Evolutionary conservation across 257 asterid genomes (phyloP).

Genomic region (Perilla frutescens): DNA sequence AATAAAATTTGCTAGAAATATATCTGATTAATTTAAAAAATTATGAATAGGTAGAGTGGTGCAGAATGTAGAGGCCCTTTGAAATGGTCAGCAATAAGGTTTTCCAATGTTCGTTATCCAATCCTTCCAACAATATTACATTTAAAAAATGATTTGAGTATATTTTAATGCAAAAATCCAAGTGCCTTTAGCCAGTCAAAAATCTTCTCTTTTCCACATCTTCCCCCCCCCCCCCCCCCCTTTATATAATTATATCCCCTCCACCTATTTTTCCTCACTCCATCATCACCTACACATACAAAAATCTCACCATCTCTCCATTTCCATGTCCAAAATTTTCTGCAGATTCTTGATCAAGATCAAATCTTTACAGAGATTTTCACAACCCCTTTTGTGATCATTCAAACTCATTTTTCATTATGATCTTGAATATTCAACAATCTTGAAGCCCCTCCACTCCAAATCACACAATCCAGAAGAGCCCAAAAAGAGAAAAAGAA

Average conservation of each 20-base stretch:
- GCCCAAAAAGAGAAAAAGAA: no score
- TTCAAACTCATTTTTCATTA: constrained; percentile 18
- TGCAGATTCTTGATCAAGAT: constrained; percentile 29
- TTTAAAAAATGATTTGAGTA: neutral
- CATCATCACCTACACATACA: constrained; percentile 21
- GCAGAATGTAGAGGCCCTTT: neutral
- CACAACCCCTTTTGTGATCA: neutral
- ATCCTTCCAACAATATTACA: constrained; percentile 4
- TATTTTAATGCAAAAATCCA: neutral
- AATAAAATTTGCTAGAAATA: neutral
- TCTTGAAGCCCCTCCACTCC: constrained; percentile 28
- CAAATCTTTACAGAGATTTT: neutral
- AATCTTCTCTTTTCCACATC: constrained; percentile 37
- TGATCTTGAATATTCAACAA: constrained; percentile 28
- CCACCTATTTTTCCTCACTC: constrained; percentile 29
- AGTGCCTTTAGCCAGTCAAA: constrained; percentile 32
- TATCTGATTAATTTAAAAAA: no score
- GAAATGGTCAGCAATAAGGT: constrained; percentile 52
- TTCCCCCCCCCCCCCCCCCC: neutral
- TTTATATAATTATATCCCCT: constrained; percentile 13
- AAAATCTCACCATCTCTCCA: constrained; percentile 14
- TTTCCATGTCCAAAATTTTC: constrained; percentile 10
- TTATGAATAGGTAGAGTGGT: no score
- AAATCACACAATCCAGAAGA: neutral
- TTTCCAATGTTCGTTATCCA: constrained; percentile 21